These are phyloP conservation scores for Fusarium decemcellulare DNA, from an alignment of 2,329 filamentous ascomycete genomes.

Conservation along the genomic window DNA sequence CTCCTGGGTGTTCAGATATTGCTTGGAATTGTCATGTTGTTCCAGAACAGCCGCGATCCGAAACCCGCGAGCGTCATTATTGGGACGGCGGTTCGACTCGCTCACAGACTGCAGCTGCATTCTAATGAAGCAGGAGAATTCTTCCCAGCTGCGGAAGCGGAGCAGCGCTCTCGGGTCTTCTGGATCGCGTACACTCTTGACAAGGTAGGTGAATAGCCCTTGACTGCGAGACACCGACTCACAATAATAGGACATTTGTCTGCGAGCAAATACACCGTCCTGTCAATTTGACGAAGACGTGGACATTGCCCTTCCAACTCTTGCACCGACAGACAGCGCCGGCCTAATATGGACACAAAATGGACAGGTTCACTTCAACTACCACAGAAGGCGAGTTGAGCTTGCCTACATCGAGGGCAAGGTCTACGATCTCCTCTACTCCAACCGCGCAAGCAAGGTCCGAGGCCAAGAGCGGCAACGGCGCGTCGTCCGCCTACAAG, in stretches of 20 bases:
- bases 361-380: slow-evolving; percentile 52
- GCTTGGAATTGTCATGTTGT: slow-evolving; percentile 55
- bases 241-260: slow-evolving; percentile 49
- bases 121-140: slow-evolving; percentile 42
- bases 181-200: slow-evolving; percentile 59
- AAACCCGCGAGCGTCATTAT: slow-evolving; percentile 56
- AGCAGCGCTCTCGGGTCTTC: slow-evolving; percentile 56
- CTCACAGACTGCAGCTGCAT: slow-evolving; percentile 55
- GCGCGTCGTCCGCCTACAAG: slow-evolving; percentile 47
- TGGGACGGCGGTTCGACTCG: slow-evolving; percentile 55
- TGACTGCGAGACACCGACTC: neutral
- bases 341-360: slow-evolving; percentile 54
- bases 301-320: slow-evolving; percentile 55
- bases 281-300: slow-evolving; percentile 57
- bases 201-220: slow-evolving; percentile 47
- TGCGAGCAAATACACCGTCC: slow-evolving; percentile 55
- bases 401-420: slow-evolving; percentile 58
- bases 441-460: slow-evolving; percentile 45
- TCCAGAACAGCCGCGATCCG: slow-evolving; percentile 54
- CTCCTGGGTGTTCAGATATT: slow-evolving; percentile 57
- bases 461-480: slow-evolving; percentile 49
- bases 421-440: slow-evolving; percentile 57
- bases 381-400: slow-evolving; percentile 56
- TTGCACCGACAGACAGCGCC: slow-evolving; percentile 47
- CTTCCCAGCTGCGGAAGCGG: slow-evolving; percentile 48